Percentiles rank a stretch among this genome's conserved stretches.
Evolutionary conservation across 306 rosid genomes (phyloP).

Genomic region (Vigna trinervia): DNA sequence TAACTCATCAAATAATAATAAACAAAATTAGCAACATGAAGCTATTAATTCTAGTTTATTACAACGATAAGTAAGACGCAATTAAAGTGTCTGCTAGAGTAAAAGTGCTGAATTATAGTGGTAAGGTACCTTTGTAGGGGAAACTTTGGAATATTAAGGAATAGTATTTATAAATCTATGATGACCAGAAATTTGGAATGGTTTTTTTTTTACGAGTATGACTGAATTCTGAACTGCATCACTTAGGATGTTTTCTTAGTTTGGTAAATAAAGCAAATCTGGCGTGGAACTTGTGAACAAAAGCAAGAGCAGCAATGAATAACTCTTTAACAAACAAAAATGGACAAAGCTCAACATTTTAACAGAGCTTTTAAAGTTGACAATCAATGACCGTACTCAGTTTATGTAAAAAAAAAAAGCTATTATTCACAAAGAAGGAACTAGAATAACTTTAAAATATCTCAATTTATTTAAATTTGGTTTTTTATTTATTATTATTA

Average conservation of each 20-base stretch:
- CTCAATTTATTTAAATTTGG: not conserved
- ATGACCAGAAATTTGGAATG: not conserved
- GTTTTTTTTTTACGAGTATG: too few relatives aligned
- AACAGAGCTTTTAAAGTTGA: not conserved
- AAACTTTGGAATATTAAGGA: not conserved
- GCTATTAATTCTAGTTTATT: too few relatives aligned
- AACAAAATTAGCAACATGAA: too few relatives aligned
- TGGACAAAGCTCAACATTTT: not conserved
- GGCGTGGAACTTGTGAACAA: not conserved
- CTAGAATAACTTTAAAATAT: not conserved
- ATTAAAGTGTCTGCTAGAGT: too few relatives aligned
- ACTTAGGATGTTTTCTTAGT: not conserved
- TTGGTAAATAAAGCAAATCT: not conserved
- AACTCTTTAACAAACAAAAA: not conserved
- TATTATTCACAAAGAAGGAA: not conserved
- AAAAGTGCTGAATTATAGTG: too few relatives aligned
- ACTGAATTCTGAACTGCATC: not conserved
- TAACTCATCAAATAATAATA: constrained; percentile 9
- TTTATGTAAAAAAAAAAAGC: not conserved
- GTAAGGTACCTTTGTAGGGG: not conserved
- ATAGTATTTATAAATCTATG: not conserved
- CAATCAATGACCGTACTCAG: not conserved
- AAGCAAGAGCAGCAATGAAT: not conserved
- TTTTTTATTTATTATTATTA: not conserved
- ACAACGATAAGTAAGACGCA: too few relatives aligned